Evolutionary conservation across 1,139 yeast genomes (phyloP).

Genomic region (Blastobotrys proliferans): DNA sequence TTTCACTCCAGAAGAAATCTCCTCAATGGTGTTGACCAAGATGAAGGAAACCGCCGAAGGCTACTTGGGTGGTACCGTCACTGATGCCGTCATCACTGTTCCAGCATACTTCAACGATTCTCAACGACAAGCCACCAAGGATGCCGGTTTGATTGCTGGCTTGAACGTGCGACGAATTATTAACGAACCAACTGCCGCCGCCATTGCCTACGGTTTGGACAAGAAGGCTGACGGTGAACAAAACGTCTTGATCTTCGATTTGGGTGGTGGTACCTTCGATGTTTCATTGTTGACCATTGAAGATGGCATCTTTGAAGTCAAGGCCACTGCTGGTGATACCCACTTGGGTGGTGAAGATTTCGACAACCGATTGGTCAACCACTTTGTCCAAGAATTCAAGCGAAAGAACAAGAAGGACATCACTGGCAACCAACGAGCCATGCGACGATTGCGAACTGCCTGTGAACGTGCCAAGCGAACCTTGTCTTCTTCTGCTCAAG

Average conservation of each 20-base stretch:
- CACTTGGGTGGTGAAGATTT: conserved; percentile 85
- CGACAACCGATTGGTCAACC: conserved; percentile 70
- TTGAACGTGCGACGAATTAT: conserved; percentile 94
- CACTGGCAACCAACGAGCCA: conserved; percentile 83
- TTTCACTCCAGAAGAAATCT: conserved; percentile 96
- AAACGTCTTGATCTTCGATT: conserved; percentile 78
- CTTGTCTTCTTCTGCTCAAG: conserved; percentile 82
- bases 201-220: conserved; percentile 94
- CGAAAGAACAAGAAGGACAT: conserved; percentile 83
- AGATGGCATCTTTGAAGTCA: conserved; percentile 84
- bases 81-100: conserved; percentile 93
- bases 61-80: conserved; percentile 76
- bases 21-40: conserved; percentile 94
- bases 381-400: conserved; percentile 79
- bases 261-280: conserved; percentile 90
- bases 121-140: conserved; percentile 98
- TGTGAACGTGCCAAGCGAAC: conserved; percentile 98
- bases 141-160: conserved; percentile 97
- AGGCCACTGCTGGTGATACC: conserved; percentile 86
- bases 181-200: conserved; percentile 99
- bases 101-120: conserved; percentile 98
- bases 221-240: conserved; percentile 59
- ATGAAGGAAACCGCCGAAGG: conserved; percentile 97
- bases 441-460: conserved; percentile 98
- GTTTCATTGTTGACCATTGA: conserved; percentile 80